Percentiles rank a stretch among this genome's conserved stretches.
These are phyloP conservation scores for Calonectria hawksworthii DNA, from an alignment of 2,329 filamentous ascomycete species.

Conservation along the genomic window DNA sequence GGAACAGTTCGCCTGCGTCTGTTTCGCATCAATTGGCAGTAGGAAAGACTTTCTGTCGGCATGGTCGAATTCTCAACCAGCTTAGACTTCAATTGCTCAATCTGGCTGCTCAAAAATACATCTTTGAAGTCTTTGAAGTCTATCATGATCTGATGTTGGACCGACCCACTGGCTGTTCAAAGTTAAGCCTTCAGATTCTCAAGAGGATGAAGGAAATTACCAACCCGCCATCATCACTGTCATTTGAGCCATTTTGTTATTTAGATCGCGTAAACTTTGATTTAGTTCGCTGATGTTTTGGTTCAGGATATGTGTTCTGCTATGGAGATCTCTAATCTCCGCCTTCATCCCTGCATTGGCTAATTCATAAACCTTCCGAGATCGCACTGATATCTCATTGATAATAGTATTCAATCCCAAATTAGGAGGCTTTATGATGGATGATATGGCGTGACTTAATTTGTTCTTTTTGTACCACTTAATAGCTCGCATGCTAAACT, in stretches of 20 bases:
- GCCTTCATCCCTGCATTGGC: not conserved
- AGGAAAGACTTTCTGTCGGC: not conserved
- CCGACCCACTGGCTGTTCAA: not conserved
- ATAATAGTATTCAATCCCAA: not conserved
- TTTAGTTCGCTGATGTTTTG: not conserved
- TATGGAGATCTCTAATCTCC: constrained; percentile 9
- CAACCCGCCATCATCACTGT: not conserved
- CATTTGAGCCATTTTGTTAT: not conserved
- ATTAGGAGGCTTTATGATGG: not conserved
- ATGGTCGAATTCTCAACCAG: not conserved
- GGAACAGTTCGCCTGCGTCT: not conserved
- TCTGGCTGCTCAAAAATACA: not conserved
- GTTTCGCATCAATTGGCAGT: constrained; percentile 7
- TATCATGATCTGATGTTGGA: constrained; percentile 1
- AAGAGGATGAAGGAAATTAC: not conserved
- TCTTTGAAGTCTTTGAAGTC: not conserved
- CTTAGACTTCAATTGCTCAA: not conserved
- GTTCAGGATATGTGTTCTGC: not conserved
- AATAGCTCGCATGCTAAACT: not conserved
- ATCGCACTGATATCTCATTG: not conserved
- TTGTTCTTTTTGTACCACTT: not conserved
- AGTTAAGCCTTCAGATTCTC: not conserved
- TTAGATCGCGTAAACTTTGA: no score
- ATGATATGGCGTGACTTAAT: not conserved
- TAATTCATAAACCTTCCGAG: not conserved